Conservation (phyloP, 2,329 filamentous ascomycete genomes). For the Exutisphaerella laricina region DNA sequence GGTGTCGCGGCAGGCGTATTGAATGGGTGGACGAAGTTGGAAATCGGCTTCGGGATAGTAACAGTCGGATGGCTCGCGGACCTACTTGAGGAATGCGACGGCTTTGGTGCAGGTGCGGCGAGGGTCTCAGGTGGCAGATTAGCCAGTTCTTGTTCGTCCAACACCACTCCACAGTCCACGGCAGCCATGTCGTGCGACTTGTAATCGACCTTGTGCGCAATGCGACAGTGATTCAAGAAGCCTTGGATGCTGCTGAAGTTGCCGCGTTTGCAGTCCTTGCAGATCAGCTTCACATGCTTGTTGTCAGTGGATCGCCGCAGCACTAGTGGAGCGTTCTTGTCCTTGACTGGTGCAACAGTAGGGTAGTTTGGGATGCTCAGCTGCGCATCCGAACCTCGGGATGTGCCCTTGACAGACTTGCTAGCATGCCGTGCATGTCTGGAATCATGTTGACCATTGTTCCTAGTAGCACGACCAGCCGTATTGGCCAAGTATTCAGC, state of each 20-base stretch:
- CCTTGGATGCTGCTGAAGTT: slow-evolving; percentile 96
- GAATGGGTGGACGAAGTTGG: slow-evolving; percentile 28
- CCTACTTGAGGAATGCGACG: slow-evolving; percentile 13
- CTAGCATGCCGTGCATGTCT: slow-evolving; percentile 35
- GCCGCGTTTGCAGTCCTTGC: slow-evolving; percentile 75
- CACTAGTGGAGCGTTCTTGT: slow-evolving; percentile 65
- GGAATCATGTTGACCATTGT: slow-evolving; percentile 58
- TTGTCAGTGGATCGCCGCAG: slow-evolving; percentile 78
- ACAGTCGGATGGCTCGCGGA: background rate
- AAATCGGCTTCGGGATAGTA: slow-evolving; percentile 1
- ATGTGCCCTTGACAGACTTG: slow-evolving; percentile 54
- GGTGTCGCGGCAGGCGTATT: slow-evolving; percentile 21
- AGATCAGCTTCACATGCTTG: slow-evolving; percentile 82
- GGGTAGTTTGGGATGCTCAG: slow-evolving; percentile 59
- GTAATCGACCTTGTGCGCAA: slow-evolving; percentile 87
- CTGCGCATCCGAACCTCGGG: slow-evolving; percentile 52
- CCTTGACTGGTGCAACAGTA: slow-evolving; percentile 66
- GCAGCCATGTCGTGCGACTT: slow-evolving; percentile 95
- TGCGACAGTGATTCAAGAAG: slow-evolving; percentile 99
- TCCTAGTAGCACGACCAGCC: slow-evolving; percentile 75
- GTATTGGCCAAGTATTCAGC: slow-evolving; percentile 19
- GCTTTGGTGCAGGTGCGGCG: slow-evolving; percentile 16
- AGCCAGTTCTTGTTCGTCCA: slow-evolving; percentile 60
- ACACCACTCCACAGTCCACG: slow-evolving; percentile 74
- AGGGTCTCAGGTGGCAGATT: slow-evolving; percentile 28